Evolutionary conservation across 2,329 filamentous ascomycete species (phyloP), one percentile per base, ranked within the genome.

Genomic region (Penicillium sp.): DNA sequence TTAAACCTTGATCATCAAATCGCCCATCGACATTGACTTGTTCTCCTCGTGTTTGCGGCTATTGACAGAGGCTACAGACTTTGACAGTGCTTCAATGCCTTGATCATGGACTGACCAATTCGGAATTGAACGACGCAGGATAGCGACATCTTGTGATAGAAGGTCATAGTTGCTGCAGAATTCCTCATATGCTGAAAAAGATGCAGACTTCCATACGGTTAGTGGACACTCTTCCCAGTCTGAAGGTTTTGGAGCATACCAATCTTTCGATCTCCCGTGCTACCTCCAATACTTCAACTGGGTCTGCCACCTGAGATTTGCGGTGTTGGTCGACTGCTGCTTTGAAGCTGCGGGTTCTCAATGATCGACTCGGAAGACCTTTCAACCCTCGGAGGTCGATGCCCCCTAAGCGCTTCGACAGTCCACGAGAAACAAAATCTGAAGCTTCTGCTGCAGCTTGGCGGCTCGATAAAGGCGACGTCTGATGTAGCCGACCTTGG

Each of bases 111-210:
- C 83, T 45, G 87, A 83, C 90, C 91, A 96, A 50, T 89, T 83
- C 24, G 86, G 86, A 64, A 90, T 83, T 7, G 83, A 84, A 57
- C 87, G 84, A 60, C 90, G 86, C 16, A 88, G 82, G 26, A 87
- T 82, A 33, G 87, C 85, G 35, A 96, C 78, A 61, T 96, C 91
- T 62, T 89, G 87, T 47, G 89, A 86, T 80, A 97, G 90, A 63
- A 91, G 82, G 64, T 96, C 91, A 73, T 95, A 96, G 70, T 93
- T 93, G 51, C 90, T 89, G 35, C 90, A 90, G 71, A 96, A 99
- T 66, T 96, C 90, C 76, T 96, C 90, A 71, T 99, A 99, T 49
- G 89, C 81, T 69, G 90, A 89, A 76, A 98, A 95, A 0, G 87
- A 86, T 58, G 85, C 84, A 77, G 96, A 88, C 90, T 96, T 61